Percentiles rank a stretch among this genome's conserved stretches.
phyloP scores from a whole-genome alignment of 805 yeast species.

The Nakazawaea holstii region DNA sequence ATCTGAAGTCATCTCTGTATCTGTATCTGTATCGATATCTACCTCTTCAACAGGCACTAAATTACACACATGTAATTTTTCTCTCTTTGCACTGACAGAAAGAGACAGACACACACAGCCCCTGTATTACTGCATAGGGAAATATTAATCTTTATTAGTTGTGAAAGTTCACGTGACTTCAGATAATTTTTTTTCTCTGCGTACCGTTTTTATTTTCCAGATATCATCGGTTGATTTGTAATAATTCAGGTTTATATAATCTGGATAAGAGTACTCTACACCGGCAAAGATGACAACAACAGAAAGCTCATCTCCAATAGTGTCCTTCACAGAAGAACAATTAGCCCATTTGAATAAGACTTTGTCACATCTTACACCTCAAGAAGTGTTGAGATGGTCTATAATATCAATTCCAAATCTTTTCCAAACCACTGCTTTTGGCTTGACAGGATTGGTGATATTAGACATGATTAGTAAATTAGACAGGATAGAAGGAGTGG shows the following conservation, averaged over 20 bases:
- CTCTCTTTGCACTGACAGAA: no score
- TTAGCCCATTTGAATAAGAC: conserved; percentile 61
- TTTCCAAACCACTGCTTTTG: conserved; percentile 92
- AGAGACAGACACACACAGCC: no score
- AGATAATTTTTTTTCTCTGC: no score
- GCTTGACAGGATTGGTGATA: conserved; percentile 86
- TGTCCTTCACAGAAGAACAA: conserved; percentile 43
- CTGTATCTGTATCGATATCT: no score
- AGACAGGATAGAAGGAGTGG: conserved; percentile 16
- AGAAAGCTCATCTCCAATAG: conserved; percentile 14
- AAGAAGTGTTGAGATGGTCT: conserved; percentile 79
- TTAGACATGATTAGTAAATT: conserved; percentile 72
- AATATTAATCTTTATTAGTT: no score
- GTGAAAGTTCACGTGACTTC: no score
- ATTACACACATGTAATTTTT: no score
- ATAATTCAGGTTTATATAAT: not conserved
- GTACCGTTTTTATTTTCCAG: no score
- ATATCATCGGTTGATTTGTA: no score
- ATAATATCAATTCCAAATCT: conserved; percentile 74
- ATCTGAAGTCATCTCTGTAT: conserved; percentile 7
- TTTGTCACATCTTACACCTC: conserved; percentile 53
- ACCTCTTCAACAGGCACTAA: no score
- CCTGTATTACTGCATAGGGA: no score
- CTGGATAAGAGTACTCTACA: not conserved
- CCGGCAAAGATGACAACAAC: not conserved